Conservation (phyloP, 495 filamentous ascomycete genomes). For the Mycothermus thermophilus region DNA sequence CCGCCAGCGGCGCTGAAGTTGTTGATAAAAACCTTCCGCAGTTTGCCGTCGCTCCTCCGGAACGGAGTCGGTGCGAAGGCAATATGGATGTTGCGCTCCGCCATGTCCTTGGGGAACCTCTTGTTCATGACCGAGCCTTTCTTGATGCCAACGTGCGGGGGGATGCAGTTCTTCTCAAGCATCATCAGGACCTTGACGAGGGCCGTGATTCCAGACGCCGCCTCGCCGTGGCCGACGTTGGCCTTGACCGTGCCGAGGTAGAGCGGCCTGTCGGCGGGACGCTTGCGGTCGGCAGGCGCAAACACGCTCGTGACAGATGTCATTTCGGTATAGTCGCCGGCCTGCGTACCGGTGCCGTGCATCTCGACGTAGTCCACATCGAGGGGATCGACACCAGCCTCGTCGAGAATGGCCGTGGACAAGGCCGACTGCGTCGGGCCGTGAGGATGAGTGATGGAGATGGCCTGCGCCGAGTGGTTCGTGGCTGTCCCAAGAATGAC, state of each 20-base stretch:
- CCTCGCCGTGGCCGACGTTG: conserved; percentile 83
- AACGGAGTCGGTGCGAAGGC: conserved; percentile 47
- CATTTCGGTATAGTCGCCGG: conserved; percentile 72
- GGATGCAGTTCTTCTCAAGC: conserved; percentile 71
- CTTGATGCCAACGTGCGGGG: conserved; percentile 83
- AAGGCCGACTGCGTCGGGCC: conserved; percentile 55
- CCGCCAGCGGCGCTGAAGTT: conserved; percentile 60
- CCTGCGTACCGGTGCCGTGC: conserved; percentile 82
- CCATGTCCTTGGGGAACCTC: conserved; percentile 62
- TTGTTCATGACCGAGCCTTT: conserved; percentile 53
- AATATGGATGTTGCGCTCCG: conserved; percentile 60
- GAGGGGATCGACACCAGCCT: conserved; percentile 55
- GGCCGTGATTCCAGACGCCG: conserved; percentile 70
- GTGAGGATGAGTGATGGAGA: conserved; percentile 76
- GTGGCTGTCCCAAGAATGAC: conserved; percentile 53
- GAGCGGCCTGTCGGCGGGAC: conserved; percentile 55
- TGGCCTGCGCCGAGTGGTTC: conserved; percentile 63
- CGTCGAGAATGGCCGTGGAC: conserved; percentile 53
- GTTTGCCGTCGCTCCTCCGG: conserved; percentile 44
- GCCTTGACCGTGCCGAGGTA: conserved; percentile 77
- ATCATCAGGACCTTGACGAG: conserved; percentile 80
- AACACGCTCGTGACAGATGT: conserved; percentile 65
- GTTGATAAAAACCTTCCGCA: conserved; percentile 50
- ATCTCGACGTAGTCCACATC: conserved; percentile 76
- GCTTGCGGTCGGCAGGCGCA: conserved; percentile 52